Base-by-base conservation (phyloP, 495 filamentous ascomycete species). In the Bryoglossum gracile region DNA sequence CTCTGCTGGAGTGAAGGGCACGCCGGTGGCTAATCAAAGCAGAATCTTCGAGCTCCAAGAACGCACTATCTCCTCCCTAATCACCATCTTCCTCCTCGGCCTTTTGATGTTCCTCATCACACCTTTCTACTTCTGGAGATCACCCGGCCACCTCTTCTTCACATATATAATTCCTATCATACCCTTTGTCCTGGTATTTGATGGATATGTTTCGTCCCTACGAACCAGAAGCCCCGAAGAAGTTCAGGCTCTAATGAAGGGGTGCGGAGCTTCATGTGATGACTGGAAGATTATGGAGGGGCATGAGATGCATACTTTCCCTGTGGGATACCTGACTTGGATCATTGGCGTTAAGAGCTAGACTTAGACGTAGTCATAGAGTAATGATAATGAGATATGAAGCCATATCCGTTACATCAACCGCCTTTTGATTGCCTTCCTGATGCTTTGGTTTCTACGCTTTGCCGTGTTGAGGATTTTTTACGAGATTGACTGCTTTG, bases 31-130 rank as follows among this genome's bases (percentile, higher is more conserved):
- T 51, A 35, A 53, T 23, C 9, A 22, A 24, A 21, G 9, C 28
- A 78, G 78, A 2, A 87, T 89, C 49, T 80, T 87, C 48, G 85
- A 89, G 61, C 73, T 89, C 9, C 83, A 87, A 58, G 74, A 77
- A 34, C 77, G 84, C 3, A 63, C 67, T 2, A 25, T 77, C 1
- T 65, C 65, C 3, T 75, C 72, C 23, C 62, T 85, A 21, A 21
- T 83, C 0, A 68, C 75, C 6, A 72, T 82, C 33, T 56, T 72
- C 17, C 46, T 76, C 21, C 69, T 84, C 57, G 75, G 78, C 16
- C 54, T 77, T 24, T 69, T 72, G 34, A 68, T 80, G 39, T 56
- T 79, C 25, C 42, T 76, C 24, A 61, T 75, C 32, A 78, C 80
- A 11, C 76, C 76, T 0, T 78, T 74, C 46, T 78, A 75, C 64